Conservation (phyloP, 768 basidiomycete genomes). For the Serpula lacrymans region DNA sequence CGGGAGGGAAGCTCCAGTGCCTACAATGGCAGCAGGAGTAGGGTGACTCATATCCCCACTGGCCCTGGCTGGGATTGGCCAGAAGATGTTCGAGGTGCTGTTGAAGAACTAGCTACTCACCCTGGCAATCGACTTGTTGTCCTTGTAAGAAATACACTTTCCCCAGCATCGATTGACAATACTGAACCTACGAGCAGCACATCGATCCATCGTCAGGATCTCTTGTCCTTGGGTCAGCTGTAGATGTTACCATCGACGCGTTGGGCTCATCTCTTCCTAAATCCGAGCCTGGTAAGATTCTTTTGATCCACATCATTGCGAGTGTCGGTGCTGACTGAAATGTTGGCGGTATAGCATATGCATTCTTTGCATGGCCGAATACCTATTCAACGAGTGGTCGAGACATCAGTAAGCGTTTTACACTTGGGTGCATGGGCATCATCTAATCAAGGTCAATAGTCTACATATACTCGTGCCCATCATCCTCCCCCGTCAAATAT, state of each 20-base stretch:
- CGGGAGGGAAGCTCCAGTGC: constrained; percentile 43
- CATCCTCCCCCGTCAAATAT: constrained; percentile 72
- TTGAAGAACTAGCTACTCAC: constrained; percentile 51
- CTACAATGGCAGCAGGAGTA: constrained; percentile 57
- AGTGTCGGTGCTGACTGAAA: constrained; percentile 2
- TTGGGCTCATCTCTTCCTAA: constrained; percentile 49
- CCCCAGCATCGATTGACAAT: not conserved
- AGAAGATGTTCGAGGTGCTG: constrained; percentile 58
- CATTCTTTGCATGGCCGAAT: constrained; percentile 66
- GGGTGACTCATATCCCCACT: constrained; percentile 54
- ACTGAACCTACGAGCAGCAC: constrained; percentile 37
- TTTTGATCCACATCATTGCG: constrained; percentile 1
- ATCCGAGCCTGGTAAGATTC: constrained; percentile 50
- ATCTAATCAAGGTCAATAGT: constrained; percentile 38
- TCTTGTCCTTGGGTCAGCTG: constrained; percentile 41
- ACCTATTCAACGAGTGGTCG: constrained; percentile 39
- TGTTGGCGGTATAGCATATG: constrained; percentile 55
- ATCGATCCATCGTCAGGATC: constrained; percentile 67
- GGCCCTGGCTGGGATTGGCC: constrained; percentile 63
- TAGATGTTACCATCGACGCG: constrained; percentile 38
- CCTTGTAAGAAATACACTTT: constrained; percentile 48
- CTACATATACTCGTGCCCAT: constrained; percentile 92
- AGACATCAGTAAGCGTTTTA: constrained; percentile 51
- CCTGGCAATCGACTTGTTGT: constrained; percentile 55
- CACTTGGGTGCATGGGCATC: constrained; percentile 4